These are phyloP conservation scores for Gonapodya prolifera DNA, from an alignment of 192 early-diverging fungal genomes.

Conservation along the genomic window DNA sequence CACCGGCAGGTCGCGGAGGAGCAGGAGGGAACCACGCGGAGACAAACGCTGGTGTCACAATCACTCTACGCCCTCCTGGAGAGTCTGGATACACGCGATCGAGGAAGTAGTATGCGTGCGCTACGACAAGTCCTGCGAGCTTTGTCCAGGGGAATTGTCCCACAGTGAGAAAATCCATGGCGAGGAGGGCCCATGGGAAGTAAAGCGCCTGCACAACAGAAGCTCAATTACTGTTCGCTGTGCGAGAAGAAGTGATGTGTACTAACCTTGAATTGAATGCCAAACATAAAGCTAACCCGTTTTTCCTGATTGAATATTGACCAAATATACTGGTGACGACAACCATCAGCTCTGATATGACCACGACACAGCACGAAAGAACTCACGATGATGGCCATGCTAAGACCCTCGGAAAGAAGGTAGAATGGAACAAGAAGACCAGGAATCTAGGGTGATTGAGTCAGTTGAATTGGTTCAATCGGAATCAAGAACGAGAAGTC, in stretches of 20 bases:
- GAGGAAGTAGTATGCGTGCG: constrained; percentile 64
- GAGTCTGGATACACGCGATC: constrained; percentile 48
- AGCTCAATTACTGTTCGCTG: constrained; percentile 9
- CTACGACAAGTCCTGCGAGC: constrained; percentile 52
- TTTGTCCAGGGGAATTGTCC: constrained; percentile 29
- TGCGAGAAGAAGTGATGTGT: background rate
- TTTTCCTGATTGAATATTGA: constrained; percentile 39
- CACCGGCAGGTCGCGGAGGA: background rate
- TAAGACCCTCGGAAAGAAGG: constrained; percentile 34
- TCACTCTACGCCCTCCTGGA: constrained; percentile 41
- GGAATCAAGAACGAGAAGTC: constrained; percentile 10
- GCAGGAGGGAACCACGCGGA: constrained; percentile 7
- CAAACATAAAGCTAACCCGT: constrained; percentile 59
- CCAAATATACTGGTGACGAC: constrained; percentile 46
- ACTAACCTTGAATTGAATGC: constrained; percentile 49
- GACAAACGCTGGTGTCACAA: constrained; percentile 48
- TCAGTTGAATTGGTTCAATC: constrained; percentile 8
- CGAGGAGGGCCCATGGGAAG: constrained; percentile 61
- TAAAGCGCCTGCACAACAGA: constrained; percentile 38
- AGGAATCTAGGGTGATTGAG: constrained; percentile 3
- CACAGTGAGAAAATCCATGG: constrained; percentile 33
- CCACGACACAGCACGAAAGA: background rate
- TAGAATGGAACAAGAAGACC: constrained; percentile 17
- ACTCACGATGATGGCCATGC: constrained; percentile 35
- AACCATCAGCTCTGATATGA: background rate